Evolutionary conservation across 345 rosid species (phyloP), one percentile per base, ranked within the genome.

Genomic region (Sonneratia caseolaris): DNA sequence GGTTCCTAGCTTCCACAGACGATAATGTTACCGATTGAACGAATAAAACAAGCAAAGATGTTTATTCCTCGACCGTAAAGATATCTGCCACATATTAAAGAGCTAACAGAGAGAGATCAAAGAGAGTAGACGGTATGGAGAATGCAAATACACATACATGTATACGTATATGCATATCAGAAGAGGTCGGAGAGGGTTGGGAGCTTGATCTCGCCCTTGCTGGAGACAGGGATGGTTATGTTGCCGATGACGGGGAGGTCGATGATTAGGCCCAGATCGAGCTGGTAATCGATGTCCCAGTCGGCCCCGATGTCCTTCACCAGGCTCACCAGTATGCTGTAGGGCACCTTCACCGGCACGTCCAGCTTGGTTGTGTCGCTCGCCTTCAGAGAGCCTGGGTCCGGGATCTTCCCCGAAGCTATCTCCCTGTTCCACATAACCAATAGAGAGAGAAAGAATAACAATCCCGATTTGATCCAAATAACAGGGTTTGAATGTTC

Each of bases 221-320:
- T 84, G 18, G 88, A 80, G 70, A 93, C 57, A 68, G 97, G 94
- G 43, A 93, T 83, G 62, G 91, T 91, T 70, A 93, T 71, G 72
- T 86, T 74, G 21, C 97, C 98, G 19, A 91, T 16, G 68, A 93
- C 56, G 12, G 98, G 98, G 48, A 93, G 81, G 69, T 93, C 98
- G 69, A 93, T 72, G 74, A 80, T 78, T 68, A 93, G 86, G n/a
- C 88, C 89, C 70, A 93, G 37, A 55, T 88, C 83, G 45, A 93
- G 73, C 72, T 81, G 84, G 71, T 93, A 93, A 72, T 93, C 98
- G 16, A 93, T 88, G 81, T 93, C 98, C 97, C 98, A 88, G 62
- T 93, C 97, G 53, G 64, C 51, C 3, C 83, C 83, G 1, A 93
- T 71, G 83, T 93, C 98, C 72, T 55, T 81, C 71, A 74, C 89